Conservation (phyloP, 2,329 filamentous ascomycete species). For the Dactylellina drechsleri region DNA sequence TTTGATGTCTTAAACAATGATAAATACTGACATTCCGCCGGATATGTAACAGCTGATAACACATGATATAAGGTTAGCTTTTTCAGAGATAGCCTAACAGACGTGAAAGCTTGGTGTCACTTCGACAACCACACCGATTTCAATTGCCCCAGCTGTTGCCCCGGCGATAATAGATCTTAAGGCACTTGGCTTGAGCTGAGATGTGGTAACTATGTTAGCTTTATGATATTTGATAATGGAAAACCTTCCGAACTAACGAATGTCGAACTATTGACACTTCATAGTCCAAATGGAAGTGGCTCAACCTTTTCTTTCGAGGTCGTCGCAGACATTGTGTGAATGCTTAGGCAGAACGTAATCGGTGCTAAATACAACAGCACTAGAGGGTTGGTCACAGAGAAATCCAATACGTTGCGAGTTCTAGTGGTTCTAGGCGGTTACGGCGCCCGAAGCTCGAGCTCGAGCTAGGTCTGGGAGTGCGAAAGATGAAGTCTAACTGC, state of each 20-base stretch:
- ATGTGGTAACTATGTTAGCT: not conserved
- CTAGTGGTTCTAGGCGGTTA: too few relatives aligned
- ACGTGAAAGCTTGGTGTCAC: too few relatives aligned
- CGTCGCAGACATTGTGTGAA: not conserved
- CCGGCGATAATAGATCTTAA: slow-evolving; percentile 47
- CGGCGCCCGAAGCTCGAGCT: too few relatives aligned
- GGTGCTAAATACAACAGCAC: too few relatives aligned
- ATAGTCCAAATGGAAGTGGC: not conserved
- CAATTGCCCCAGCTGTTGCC: slow-evolving; percentile 89
- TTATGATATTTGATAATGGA: not conserved
- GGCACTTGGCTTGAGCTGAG: slow-evolving; percentile 38
- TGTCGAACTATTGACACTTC: not conserved
- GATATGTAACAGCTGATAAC: slow-evolving; percentile 81
- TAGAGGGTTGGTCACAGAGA: too few relatives aligned
- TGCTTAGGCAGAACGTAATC: too few relatives aligned
- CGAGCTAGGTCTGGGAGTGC: too few relatives aligned
- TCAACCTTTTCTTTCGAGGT: slow-evolving; percentile 24
- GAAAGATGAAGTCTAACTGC: too few relatives aligned
- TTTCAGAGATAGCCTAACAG: too few relatives aligned
- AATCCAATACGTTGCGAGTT: too few relatives aligned
- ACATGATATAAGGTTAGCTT: not conserved
- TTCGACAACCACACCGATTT: slow-evolving; percentile 74
- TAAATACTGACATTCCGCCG: slow-evolving; percentile 79
- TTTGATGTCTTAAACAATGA: slow-evolving; percentile 14
- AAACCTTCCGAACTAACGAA: not conserved